A percentile compares a stretch with the other conserved stretches of the same genome.
Conservation (phyloP, 2,329 filamentous ascomycete genomes). For the Colletotrichum theobromicola region DNA sequence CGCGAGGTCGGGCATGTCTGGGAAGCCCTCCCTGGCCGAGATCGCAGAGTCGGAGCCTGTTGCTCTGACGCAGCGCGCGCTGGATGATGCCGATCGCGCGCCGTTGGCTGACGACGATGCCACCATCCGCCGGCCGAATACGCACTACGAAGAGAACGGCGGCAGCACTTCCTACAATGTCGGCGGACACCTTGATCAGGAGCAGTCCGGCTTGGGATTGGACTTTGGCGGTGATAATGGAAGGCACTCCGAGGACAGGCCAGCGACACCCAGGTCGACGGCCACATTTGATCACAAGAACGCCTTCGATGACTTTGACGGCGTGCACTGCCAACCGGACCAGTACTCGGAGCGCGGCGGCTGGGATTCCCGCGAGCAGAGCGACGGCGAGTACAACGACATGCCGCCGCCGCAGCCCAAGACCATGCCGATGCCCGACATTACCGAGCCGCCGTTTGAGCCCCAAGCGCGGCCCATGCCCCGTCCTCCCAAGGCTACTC, state of each 20-base stretch:
- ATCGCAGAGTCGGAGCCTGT: constrained; percentile 63
- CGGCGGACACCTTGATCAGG: constrained; percentile 35
- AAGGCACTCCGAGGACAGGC: constrained; percentile 22
- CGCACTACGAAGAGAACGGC: constrained; percentile 17
- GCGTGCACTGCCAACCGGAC: constrained; percentile 73
- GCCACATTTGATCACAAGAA: constrained; percentile 58
- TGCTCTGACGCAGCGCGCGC: constrained; percentile 53
- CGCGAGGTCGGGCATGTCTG: constrained; percentile 42
- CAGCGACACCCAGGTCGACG: constrained; percentile 27
- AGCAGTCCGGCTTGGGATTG: not conserved
- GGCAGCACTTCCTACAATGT: constrained; percentile 26
- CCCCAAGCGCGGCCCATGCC: constrained; percentile 23
- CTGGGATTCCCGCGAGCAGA: constrained; percentile 22
- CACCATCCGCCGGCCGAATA: constrained; percentile 33
- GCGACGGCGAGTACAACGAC: not conserved
- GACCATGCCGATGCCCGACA: constrained; percentile 24
- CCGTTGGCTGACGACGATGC: constrained; percentile 41
- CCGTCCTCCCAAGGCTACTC: constrained; percentile 27
- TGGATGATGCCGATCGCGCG: constrained; percentile 58
- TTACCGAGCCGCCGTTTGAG: constrained; percentile 24
- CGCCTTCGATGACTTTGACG: constrained; percentile 83
- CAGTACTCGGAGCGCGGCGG: constrained; percentile 27
- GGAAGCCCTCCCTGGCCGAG: constrained; percentile 57
- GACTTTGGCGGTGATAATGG: constrained; percentile 11
- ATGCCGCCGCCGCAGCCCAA: constrained; percentile 17